phyloP scores from a whole-genome alignment of 495 filamentous ascomycete species.

The Penicillium waksmanii region DNA sequence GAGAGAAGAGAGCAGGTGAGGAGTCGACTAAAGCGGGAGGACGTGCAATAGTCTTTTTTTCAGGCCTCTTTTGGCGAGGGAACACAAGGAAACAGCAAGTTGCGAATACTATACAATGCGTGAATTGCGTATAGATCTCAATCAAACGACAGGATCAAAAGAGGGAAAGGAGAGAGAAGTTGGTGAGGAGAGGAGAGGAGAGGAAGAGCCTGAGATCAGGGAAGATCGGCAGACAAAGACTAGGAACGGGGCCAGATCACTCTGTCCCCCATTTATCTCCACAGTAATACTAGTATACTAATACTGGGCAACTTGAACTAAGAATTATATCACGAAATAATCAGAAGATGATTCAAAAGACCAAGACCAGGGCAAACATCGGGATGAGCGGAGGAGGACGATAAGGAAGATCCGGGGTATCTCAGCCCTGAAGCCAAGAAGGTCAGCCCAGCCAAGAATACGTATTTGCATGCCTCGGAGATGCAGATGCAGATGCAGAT shows the following conservation, averaged over 20 bases:
- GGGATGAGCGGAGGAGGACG: not conserved
- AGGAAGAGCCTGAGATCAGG: constrained; percentile 2
- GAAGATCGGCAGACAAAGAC: constrained; percentile 8
- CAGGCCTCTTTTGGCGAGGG: constrained; percentile 10
- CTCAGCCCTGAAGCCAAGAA: constrained; percentile 5
- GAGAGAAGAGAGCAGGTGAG: constrained; percentile 24
- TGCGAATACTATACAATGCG: not conserved
- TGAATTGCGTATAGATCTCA: not conserved
- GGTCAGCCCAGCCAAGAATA: constrained; percentile 4
- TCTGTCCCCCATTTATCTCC: too few species aligned
- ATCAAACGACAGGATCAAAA: not conserved
- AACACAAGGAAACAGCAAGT: not conserved
- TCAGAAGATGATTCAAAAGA: too few species aligned
- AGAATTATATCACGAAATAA: too few species aligned
- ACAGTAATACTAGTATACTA: too few species aligned
- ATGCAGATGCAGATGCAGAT: too few species aligned
- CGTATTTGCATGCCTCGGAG: too few species aligned
- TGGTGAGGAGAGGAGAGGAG: not conserved
- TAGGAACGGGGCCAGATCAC: not conserved
- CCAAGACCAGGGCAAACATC: too few species aligned
- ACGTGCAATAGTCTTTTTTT: constrained; percentile 13
- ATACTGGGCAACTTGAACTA: too few species aligned
- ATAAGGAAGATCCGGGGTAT: constrained; percentile 25
- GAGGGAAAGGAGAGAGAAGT: not conserved
- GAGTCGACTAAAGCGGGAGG: constrained; percentile 24